A percentile compares a stretch with the other conserved stretches of the same genome.
Conservation (phyloP, 345 rosid genomes). For the Salix arbutifolia region DNA sequence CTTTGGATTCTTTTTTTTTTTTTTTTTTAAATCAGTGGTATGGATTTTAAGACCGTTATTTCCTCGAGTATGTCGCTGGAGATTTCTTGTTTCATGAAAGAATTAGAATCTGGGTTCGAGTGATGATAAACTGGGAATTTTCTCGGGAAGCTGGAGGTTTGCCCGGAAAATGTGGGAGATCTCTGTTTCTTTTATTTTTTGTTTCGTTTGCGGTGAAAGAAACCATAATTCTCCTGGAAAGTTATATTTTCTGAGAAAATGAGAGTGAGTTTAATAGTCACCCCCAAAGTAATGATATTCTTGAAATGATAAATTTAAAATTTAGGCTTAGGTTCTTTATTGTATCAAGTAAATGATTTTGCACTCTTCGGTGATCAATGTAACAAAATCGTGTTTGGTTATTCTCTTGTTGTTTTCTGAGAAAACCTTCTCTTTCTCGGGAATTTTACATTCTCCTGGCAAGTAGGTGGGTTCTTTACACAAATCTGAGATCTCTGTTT, state of each 20-base stretch:
- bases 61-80: not conserved
- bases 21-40: not conserved
- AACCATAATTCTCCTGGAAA: not conserved
- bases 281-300: not conserved
- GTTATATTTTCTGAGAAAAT: not conserved
- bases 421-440: not conserved
- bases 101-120: not conserved
- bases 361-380: not conserved
- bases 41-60: not conserved
- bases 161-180: not conserved
- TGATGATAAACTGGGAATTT: not conserved
- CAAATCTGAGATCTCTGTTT: not conserved
- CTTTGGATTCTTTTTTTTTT: not conserved
- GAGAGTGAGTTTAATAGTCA: too few species aligned
- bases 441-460: not conserved
- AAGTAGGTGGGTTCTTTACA: not conserved
- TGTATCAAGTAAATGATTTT: too few species aligned
- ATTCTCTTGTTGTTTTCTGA: not conserved
- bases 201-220: not conserved
- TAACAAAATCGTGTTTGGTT: not conserved
- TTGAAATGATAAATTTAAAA: too few species aligned
- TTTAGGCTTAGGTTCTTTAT: too few species aligned
- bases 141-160: not conserved
- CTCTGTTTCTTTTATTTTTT: not conserved
- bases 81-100: not conserved